phyloP scores from a whole-genome alignment of 768 basidiomycete species.

The Termitomyces sp. region DNA sequence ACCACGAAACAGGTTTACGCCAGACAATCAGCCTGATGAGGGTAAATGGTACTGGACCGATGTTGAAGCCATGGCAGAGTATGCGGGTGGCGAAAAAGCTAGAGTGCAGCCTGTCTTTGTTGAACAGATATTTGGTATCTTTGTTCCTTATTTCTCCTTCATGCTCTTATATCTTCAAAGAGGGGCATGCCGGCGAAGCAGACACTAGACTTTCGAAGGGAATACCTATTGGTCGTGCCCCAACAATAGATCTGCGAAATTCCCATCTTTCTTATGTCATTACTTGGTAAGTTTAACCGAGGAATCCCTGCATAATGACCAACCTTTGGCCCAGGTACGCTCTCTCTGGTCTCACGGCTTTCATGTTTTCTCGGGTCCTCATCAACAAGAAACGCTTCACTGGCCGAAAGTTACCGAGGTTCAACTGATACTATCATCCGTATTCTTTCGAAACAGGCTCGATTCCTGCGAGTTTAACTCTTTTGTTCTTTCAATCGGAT shows the following conservation, averaged over 20 bases:
- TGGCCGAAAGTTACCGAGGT: conserved; percentile 55
- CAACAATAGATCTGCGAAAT: conserved; percentile 86
- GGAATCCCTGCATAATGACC: not conserved
- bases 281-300: conserved; percentile 62
- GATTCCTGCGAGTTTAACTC: not conserved
- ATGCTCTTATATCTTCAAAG: conserved; percentile 32
- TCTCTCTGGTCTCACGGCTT: conserved; percentile 75
- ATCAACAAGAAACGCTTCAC: conserved; percentile 45
- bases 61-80: conserved; percentile 70
- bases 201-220: conserved; percentile 55
- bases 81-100: conserved; percentile 64
- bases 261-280: conserved; percentile 92
- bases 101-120: conserved; percentile 84
- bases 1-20: conserved; percentile 74
- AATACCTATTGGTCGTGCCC: conserved; percentile 77
- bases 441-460: not conserved
- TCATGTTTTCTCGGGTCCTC: conserved; percentile 74
- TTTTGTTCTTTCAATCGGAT: conserved; percentile 3
- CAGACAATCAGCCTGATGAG: conserved; percentile 74
- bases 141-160: not conserved
- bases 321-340: conserved; percentile 61
- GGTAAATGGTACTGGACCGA: conserved; percentile 95
- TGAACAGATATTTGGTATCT: conserved; percentile 83
- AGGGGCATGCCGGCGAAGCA: conserved; percentile 80
- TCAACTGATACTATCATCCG: conserved; percentile 15